phyloP scores from a whole-genome alignment of 2,329 filamentous ascomycete species.

The Colletotrichum sp. region DNA sequence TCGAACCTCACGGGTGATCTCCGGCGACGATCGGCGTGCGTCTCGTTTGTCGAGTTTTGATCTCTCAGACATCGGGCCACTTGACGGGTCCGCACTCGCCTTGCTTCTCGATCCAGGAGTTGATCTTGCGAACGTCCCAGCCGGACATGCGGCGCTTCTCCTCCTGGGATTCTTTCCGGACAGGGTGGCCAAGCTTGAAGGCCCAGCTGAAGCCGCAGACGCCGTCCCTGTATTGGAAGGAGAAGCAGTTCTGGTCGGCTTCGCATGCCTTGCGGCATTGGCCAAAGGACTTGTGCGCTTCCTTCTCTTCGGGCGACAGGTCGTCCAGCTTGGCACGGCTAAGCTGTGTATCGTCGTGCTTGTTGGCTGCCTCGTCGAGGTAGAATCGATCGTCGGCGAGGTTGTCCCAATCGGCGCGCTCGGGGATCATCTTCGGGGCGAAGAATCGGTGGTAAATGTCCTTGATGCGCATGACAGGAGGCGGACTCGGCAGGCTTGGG shows the following conservation, averaged over 20 bases:
- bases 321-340: conserved; percentile 35
- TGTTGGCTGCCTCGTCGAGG: conserved; percentile 32
- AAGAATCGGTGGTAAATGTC: conserved; percentile 55
- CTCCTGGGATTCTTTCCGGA: conserved; percentile 30
- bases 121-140: conserved; percentile 46
- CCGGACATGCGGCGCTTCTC: conserved; percentile 40
- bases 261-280: conserved; percentile 51
- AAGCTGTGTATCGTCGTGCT: conserved; percentile 36
- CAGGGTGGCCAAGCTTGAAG: conserved; percentile 44
- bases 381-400: conserved; percentile 49
- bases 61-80: conserved; percentile 31
- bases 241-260: conserved; percentile 39
- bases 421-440: conserved; percentile 38
- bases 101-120: conserved; percentile 41
- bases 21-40: not conserved
- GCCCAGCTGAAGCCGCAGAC: conserved; percentile 39
- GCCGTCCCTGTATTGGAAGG: conserved; percentile 43
- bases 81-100: conserved; percentile 35
- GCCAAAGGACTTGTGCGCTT: conserved; percentile 45
- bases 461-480: conserved; percentile 44
- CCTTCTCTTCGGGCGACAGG: conserved; percentile 40
- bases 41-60: not conserved
- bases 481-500: conserved; percentile 13
- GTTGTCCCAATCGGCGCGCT: conserved; percentile 59
- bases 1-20: not conserved